phyloP scores from a whole-genome alignment of 768 basidiomycete genomes.

The Naganishia vaughanmartiniae region DNA sequence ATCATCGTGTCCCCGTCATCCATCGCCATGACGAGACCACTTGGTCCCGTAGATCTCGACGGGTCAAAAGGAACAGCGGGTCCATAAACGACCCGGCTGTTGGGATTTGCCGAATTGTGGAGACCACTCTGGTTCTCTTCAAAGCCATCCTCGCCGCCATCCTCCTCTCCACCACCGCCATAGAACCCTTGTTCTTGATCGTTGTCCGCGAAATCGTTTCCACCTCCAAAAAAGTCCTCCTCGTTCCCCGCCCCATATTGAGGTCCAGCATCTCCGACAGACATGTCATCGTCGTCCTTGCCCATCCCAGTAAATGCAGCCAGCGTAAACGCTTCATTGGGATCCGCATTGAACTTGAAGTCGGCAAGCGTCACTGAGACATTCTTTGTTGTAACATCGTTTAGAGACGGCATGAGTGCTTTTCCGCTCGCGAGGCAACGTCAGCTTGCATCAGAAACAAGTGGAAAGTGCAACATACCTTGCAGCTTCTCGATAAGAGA shows the following conservation, averaged over 20 bases:
- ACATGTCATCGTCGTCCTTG: constrained; percentile 34
- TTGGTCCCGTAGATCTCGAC: constrained; percentile 63
- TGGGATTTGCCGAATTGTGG: constrained; percentile 12
- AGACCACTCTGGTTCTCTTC: constrained; percentile 28
- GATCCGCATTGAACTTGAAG: constrained; percentile 77
- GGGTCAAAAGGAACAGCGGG: constrained; percentile 75
- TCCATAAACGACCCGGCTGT: constrained; percentile 52
- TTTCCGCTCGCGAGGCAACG: constrained; percentile 50
- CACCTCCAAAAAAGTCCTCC: constrained; percentile 25
- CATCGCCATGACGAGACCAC: constrained; percentile 81
- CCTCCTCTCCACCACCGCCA: constrained; percentile 50
- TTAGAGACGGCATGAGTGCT: constrained; percentile 71
- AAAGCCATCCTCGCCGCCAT: constrained; percentile 48
- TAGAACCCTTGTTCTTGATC: constrained; percentile 37
- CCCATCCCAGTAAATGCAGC: constrained; percentile 44
- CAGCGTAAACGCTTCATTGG: constrained; percentile 60
- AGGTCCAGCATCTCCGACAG: constrained; percentile 26
- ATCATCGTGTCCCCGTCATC: constrained; percentile 57
- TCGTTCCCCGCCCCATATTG: constrained; percentile 16
- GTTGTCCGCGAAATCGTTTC: constrained; percentile 1
- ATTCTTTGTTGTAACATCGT: constrained; percentile 63
- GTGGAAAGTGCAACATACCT: constrained; percentile 53
- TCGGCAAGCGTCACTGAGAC: constrained; percentile 77
- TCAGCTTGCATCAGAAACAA: constrained; percentile 18
- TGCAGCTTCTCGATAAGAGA: constrained; percentile 55